A percentile compares a stretch with the other conserved stretches of the same genome.
These are phyloP conservation scores for Datura wrightii DNA, from an alignment of 257 asterid species.

Conservation along the genomic window DNA sequence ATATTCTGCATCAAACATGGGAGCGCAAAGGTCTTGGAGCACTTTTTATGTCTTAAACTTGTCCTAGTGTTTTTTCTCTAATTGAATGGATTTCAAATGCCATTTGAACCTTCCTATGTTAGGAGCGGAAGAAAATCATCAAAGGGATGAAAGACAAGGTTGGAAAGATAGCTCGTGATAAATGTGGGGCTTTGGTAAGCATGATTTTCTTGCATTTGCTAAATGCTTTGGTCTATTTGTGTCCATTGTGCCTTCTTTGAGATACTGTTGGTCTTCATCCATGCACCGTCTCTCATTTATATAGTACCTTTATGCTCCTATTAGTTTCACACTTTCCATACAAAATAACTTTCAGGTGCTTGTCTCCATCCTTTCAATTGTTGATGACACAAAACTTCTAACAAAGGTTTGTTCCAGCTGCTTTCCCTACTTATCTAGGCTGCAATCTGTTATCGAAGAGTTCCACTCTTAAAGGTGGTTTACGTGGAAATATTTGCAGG, in stretches of 20 bases:
- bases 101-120: constrained; percentile 30
- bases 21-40: constrained; percentile 75
- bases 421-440: constrained; percentile 9
- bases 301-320: neutral
- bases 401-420: constrained; percentile 66
- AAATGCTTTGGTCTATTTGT: constrained; percentile 24
- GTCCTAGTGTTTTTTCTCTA: constrained; percentile 4
- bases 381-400: constrained; percentile 93
- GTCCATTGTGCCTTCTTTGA: neutral
- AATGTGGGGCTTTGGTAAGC: constrained; percentile 71
- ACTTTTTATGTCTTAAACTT: constrained; percentile 16
- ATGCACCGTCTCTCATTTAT: neutral
- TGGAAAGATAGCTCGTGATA: constrained; percentile 76
- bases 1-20: constrained; percentile 87
- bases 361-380: constrained; percentile 75
- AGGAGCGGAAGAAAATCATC: constrained; percentile 95
- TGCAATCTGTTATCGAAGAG: neutral
- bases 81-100: neutral
- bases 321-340: neutral
- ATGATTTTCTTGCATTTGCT: constrained; percentile 33
- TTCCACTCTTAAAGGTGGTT: constrained; percentile 15
- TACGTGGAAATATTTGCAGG: constrained; percentile 45
- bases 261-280: neutral
- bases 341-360: constrained; percentile 62
- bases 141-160: constrained; percentile 85